phyloP scores from a whole-genome alignment of 768 basidiomycete species.

The Lanmaoa rubissima region DNA sequence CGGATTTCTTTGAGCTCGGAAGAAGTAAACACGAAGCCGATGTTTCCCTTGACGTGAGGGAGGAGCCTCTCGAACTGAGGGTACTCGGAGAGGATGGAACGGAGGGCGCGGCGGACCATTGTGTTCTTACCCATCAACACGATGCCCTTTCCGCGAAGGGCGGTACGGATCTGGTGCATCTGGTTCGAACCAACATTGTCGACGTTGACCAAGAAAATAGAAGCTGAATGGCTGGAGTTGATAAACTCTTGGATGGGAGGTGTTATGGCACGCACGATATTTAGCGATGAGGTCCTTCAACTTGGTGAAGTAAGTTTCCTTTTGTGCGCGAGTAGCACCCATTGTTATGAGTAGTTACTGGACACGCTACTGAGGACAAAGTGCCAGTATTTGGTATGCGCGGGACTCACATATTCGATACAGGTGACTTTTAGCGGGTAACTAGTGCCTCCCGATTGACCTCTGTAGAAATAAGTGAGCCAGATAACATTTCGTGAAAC shows the following conservation, averaged over 20 bases:
- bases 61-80: conserved; percentile 97
- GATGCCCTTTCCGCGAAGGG: conserved; percentile 94
- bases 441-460: conserved; percentile 91
- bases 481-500: not conserved
- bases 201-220: conserved; percentile 98
- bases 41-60: conserved; percentile 94
- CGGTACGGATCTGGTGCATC: conserved; percentile 95
- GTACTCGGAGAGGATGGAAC: conserved; percentile 82
- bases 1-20: conserved; percentile 93
- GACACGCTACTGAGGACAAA: conserved; percentile 1
- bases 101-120: conserved; percentile 98
- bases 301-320: conserved; percentile 89
- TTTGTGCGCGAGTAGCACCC: conserved; percentile 90
- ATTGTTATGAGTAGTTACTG: conserved; percentile 49
- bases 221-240: conserved; percentile 52
- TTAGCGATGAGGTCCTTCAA: conserved; percentile 89
- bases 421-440: conserved; percentile 22
- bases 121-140: conserved; percentile 99
- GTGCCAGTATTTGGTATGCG: too few relatives aligned
- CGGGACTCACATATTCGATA: conserved; percentile 29
- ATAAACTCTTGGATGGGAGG: not conserved
- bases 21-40: conserved; percentile 97
- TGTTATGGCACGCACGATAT: conserved; percentile 63
- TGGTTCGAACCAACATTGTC: conserved; percentile 99
- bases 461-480: conserved; percentile 46